Conservation (phyloP, 75 land plant genomes). For the Picea glauca region DNA sequence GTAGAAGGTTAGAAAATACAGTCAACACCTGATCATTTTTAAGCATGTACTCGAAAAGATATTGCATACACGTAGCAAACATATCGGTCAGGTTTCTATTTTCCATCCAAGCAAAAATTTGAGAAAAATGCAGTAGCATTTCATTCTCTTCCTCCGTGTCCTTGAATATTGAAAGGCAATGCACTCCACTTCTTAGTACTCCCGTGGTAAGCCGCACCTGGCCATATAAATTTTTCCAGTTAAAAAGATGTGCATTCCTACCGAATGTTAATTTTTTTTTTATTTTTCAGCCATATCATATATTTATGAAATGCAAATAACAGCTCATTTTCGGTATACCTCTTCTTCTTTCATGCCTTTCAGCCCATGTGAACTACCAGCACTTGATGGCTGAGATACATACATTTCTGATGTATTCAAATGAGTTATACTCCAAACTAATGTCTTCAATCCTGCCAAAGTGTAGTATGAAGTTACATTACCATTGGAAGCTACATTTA, state of each 20-base stretch:
- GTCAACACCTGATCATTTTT: slow-evolving; percentile 72
- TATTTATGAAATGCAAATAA: background rate
- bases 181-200: slow-evolving; percentile 86
- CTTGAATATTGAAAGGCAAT: slow-evolving; percentile 85
- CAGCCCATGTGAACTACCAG: slow-evolving; percentile 38
- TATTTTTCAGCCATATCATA: background rate
- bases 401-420: slow-evolving; percentile 56
- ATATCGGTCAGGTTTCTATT: slow-evolving; percentile 97
- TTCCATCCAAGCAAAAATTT: slow-evolving; percentile 89
- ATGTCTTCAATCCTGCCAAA: slow-evolving; percentile 93
- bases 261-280: too few species aligned
- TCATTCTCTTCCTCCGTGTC: slow-evolving; percentile 93
- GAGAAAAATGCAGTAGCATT: slow-evolving; percentile 78
- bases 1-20: slow-evolving; percentile 81
- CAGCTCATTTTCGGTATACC: slow-evolving; percentile 33
- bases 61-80: slow-evolving; percentile 92
- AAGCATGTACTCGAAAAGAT: slow-evolving; percentile 94
- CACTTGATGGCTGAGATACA: slow-evolving; percentile 39
- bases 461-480: background rate
- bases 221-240: background rate
- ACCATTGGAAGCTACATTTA: too few species aligned
- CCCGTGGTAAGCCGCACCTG: slow-evolving; percentile 95
- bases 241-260: background rate
- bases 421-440: slow-evolving; percentile 92
- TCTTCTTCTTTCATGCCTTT: slow-evolving; percentile 98